phyloP scores from a whole-genome alignment of 257 asterid genomes.

The Scutellaria barbata region DNA sequence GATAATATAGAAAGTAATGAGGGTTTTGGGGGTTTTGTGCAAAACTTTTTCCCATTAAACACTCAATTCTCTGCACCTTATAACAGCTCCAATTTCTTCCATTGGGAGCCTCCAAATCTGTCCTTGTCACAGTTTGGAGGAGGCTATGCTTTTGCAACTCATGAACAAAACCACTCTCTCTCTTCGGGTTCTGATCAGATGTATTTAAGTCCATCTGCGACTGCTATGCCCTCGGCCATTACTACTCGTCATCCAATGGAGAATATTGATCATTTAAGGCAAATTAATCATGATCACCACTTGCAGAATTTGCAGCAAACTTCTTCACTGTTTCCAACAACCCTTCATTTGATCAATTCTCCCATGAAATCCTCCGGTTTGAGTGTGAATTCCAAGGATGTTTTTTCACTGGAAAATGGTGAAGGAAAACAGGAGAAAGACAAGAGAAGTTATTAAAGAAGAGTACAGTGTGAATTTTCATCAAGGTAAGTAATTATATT shows the following conservation, averaged over 20 bases:
- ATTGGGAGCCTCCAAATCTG: conserved; percentile 59
- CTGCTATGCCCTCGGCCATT: neutral
- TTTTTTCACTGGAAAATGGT: conserved; percentile 20
- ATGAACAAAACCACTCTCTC: conserved; percentile 39
- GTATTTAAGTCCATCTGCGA: too few species aligned
- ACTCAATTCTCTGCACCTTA: conserved; percentile 22
- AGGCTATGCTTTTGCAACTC: conserved; percentile 41
- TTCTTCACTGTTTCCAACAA: conserved; percentile 46
- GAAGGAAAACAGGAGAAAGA: conserved; percentile 38
- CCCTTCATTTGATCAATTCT: conserved; percentile 52
- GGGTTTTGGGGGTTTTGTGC: conserved; percentile 41
- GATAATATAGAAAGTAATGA: too few species aligned
- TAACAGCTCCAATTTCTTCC: conserved; percentile 39
- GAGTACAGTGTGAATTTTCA: too few species aligned
- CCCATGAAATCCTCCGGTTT: conserved; percentile 41
- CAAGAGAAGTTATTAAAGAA: conserved; percentile 34
- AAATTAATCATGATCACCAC: conserved; percentile 30
- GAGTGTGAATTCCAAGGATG: conserved; percentile 20
- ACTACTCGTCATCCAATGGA: conserved; percentile 43
- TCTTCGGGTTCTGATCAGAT: conserved; percentile 5
- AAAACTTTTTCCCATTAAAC: conserved; percentile 53
- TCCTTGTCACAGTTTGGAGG: conserved; percentile 63
- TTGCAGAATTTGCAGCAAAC: conserved; percentile 34
- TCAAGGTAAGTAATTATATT: neutral
- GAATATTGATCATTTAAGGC: conserved; percentile 39